These are phyloP conservation scores for Phytophthora chlamydospora DNA, from an alignment of 352 stramenopile species.

Conservation along the genomic window DNA sequence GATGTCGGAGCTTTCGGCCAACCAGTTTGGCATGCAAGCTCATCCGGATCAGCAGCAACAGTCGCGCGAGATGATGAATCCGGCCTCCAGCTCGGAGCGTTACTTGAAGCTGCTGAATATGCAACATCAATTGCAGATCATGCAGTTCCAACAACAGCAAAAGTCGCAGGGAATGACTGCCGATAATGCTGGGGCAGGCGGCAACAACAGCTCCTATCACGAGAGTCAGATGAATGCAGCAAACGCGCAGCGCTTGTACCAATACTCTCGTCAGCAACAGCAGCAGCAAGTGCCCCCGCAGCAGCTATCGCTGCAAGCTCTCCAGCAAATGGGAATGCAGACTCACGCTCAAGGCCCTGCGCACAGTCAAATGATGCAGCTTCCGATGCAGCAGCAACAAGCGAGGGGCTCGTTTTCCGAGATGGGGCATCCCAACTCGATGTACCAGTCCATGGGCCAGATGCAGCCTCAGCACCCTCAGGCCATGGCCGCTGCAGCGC, in stretches of 20 bases:
- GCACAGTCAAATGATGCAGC: slow-evolving; percentile 67
- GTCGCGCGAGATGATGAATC: slow-evolving; percentile 51
- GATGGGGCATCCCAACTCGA: slow-evolving; percentile 42
- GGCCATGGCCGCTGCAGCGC: slow-evolving; percentile 23
- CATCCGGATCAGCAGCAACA: slow-evolving; percentile 43
- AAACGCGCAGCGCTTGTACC: slow-evolving; percentile 48
- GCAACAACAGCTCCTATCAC: slow-evolving; percentile 46
- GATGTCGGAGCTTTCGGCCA: slow-evolving; percentile 45
- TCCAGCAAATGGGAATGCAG: slow-evolving; percentile 56
- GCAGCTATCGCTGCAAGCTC: slow-evolving; percentile 63
- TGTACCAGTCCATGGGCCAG: slow-evolving; percentile 64
- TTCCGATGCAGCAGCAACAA: slow-evolving; percentile 59
- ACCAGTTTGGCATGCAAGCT: slow-evolving; percentile 40
- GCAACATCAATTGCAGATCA: slow-evolving; percentile 88
- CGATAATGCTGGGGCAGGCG: slow-evolving; percentile 38
- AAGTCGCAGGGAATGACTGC: slow-evolving; percentile 43
- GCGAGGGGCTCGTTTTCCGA: slow-evolving; percentile 46
- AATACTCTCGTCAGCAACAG: slow-evolving; percentile 52
- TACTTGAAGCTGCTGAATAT: slow-evolving; percentile 88
- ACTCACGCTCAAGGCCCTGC: slow-evolving; percentile 45
- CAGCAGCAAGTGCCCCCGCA: slow-evolving; percentile 36
- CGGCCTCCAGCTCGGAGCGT: slow-evolving; percentile 63
- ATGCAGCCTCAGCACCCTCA: slow-evolving; percentile 46
- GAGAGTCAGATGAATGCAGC: slow-evolving; percentile 54
- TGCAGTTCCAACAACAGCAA: slow-evolving; percentile 85